phyloP scores from a whole-genome alignment of 352 stramenopile genomes.

The Phytopythium ostracodes region DNA sequence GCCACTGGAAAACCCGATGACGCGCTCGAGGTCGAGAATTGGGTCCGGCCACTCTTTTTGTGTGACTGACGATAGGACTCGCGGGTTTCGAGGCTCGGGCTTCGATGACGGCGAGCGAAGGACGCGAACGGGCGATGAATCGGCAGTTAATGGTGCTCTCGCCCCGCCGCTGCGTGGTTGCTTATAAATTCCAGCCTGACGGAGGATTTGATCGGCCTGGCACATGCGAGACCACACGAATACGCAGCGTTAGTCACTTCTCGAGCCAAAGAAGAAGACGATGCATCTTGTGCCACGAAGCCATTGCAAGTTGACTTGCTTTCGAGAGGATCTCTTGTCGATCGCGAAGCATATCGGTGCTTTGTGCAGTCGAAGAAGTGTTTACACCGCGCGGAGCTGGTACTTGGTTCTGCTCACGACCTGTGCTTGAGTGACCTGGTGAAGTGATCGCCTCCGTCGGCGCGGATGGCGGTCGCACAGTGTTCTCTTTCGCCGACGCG shows the following conservation, averaged over 20 bases:
- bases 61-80: conserved; percentile 23
- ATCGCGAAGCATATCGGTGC: conserved; percentile 21
- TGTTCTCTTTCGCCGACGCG: conserved; percentile 1
- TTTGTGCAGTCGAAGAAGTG: background rate
- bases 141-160: background rate
- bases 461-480: background rate
- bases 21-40: conserved; percentile 48
- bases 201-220: conserved; percentile 46
- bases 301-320: conserved; percentile 11
- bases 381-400: background rate
- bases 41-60: conserved; percentile 58
- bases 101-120: background rate
- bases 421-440: background rate
- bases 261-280: too few relatives aligned
- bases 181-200: conserved; percentile 31
- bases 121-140: background rate
- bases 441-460: background rate
- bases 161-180: background rate
- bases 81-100: background rate
- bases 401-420: background rate
- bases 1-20: conserved; percentile 60
- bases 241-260: background rate
- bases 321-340: conserved; percentile 30
- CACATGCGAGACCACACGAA: background rate
- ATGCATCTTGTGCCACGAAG: background rate